Evolutionary conservation across 2,329 filamentous ascomycete genomes (phyloP).

Genomic region (Epichloe uncinata): DNA sequence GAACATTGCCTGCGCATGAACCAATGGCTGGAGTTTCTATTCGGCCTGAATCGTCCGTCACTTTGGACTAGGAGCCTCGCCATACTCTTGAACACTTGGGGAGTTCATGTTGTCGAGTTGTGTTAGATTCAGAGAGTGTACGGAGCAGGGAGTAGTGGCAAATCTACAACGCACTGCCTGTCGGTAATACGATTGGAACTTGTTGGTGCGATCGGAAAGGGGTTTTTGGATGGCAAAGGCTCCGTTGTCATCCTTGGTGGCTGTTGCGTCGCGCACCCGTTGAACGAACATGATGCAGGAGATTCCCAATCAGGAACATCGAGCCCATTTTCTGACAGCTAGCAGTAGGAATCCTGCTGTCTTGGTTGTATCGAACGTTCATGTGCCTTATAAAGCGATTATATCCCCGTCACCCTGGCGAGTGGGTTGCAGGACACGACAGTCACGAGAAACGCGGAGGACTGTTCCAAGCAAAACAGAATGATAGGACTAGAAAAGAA

Average conservation of each 20-base stretch:
- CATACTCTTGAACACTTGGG: no score
- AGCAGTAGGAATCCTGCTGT: neutral
- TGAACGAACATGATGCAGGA: neutral
- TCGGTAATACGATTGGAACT: no score
- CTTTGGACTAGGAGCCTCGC: neutral
- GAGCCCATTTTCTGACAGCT: neutral
- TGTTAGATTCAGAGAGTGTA: no score
- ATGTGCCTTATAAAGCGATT: neutral
- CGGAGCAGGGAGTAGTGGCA: no score
- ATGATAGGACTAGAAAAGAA: neutral
- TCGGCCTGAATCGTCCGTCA: neutral
- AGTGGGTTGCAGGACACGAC: neutral
- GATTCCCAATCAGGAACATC: neutral
- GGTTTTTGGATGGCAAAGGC: neutral
- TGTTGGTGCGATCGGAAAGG: no score
- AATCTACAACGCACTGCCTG: no score
- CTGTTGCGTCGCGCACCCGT: neutral
- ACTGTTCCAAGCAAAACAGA: neutral
- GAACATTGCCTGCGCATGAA: neutral
- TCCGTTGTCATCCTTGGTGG: neutral
- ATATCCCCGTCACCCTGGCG: neutral
- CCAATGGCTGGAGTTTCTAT: neutral
- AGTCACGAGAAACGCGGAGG: neutral
- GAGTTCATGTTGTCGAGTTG: no score
- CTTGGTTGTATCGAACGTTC: neutral